These are phyloP conservation scores for Beauveria sp. DNA, from an alignment of 2,329 filamentous ascomycete species.

Conservation along the genomic window DNA sequence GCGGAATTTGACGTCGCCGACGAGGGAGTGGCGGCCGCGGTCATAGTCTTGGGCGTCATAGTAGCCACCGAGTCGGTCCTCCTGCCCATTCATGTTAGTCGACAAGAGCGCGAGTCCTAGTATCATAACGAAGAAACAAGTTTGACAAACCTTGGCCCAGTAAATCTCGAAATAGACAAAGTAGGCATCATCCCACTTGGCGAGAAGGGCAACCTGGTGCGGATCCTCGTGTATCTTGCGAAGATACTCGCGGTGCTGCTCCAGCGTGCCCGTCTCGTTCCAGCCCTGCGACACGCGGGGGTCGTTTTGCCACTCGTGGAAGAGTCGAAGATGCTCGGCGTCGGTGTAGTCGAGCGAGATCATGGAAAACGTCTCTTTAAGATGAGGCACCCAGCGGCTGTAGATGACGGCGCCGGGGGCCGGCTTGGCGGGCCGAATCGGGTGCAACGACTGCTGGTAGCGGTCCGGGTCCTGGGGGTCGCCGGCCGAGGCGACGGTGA, in stretches of 20 bases:
- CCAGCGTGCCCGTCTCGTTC: constrained; percentile 70
- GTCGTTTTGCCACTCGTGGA: constrained; percentile 78
- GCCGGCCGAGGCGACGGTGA: constrained; percentile 29
- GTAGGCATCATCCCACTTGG: constrained; percentile 59
- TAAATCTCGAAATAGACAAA: constrained; percentile 79
- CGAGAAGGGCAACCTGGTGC: constrained; percentile 63
- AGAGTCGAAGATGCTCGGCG: constrained; percentile 57
- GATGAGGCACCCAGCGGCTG: constrained; percentile 69
- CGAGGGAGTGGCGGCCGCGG: constrained; percentile 50
- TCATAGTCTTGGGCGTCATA: constrained; percentile 49
- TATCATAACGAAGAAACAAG: no score
- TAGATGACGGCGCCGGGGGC: constrained; percentile 63
- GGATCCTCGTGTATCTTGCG: constrained; percentile 61
- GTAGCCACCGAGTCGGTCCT: constrained; percentile 49
- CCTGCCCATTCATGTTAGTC: constrained; percentile 25
- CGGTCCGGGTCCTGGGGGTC: constrained; percentile 33
- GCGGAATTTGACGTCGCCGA: constrained; percentile 51
- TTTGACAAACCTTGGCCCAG: constrained; percentile 52
- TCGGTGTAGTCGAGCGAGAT: constrained; percentile 62
- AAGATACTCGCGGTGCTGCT: constrained; percentile 67
- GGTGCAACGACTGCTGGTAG: constrained; percentile 55
- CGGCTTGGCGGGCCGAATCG: constrained; percentile 64
- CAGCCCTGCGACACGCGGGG: constrained; percentile 72
- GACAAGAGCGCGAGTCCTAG: no score
- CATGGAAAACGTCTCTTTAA: constrained; percentile 71